These are phyloP conservation scores for Tubosaeta sp. DNA, from an alignment of 768 basidiomycete genomes.

Conservation along the genomic window DNA sequence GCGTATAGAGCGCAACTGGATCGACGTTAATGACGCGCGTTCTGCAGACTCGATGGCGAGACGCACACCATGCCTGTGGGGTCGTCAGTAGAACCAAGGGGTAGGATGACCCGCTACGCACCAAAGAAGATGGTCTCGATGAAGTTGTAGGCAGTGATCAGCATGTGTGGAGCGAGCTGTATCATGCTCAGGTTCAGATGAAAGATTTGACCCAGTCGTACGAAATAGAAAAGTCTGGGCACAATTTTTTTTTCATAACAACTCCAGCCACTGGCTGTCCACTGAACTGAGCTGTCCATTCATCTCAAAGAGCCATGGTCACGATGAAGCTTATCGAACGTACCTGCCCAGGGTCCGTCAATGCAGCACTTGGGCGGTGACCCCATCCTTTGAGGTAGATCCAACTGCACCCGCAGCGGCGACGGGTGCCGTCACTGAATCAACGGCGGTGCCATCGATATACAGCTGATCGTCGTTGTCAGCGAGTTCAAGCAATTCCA, in stretches of 20 bases:
- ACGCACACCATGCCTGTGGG: conserved; percentile 15
- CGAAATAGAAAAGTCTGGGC: background rate
- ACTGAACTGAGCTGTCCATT: no score
- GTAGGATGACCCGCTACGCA: conserved; percentile 1
- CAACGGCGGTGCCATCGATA: no score
- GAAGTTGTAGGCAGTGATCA: conserved; percentile 1
- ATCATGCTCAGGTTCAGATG: conserved; percentile 4
- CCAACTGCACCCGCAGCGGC: no score
- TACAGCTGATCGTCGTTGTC: no score
- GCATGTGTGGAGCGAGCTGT: background rate
- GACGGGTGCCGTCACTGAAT: background rate
- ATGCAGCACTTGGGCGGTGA: no score
- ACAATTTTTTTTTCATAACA: background rate
- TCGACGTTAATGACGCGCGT: background rate
- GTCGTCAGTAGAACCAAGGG: background rate
- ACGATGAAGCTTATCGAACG: no score
- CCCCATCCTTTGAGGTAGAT: no score
- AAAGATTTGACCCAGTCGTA: no score
- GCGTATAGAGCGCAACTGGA: conserved; percentile 12
- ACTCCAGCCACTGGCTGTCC: background rate
- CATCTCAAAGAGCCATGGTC: no score
- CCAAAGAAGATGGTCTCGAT: conserved; percentile 17
- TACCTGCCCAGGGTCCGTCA: no score
- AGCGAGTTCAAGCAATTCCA: background rate
- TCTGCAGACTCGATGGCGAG: background rate